Evolutionary conservation across 441 rosid genomes (phyloP), one percentile per base, ranked within the genome.

Genomic region (Populus hybrid): DNA sequence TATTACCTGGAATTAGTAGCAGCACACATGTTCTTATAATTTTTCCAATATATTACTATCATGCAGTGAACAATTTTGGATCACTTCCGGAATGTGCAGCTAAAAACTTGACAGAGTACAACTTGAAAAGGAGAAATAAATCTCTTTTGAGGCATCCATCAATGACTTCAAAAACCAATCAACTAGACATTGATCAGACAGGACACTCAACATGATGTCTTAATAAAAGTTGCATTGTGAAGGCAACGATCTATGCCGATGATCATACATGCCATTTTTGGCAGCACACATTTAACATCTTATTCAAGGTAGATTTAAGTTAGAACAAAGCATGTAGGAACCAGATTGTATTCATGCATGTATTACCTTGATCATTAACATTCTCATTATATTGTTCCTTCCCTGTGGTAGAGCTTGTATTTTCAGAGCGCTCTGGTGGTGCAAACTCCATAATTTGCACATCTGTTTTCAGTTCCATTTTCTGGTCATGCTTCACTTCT

Each of bases 281-380:
- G 57, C 57, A n/a, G 36, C 5, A 14, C 7, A 20, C 36, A 70
- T 10, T 14, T 35, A 66, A 71, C 54, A 66, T 4, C 16, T 0
- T n/a, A 79, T 26, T 61, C 30, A 63, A 2, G 34, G 67, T 21
- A 18, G 23, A 23, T 61, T 23, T 24, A 35, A 54, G 42, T 57
- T 72, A 66, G 50, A 40, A 40, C 4, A 40, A 10, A 40, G 26
- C 6, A 54, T 5, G 63, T 21, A 34, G 32, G 67, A 61, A 61
- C 10, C 35, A 57, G 26, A 77, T 73, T 28, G 28, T 70, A 67
- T 11, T 65, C 57, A 46, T 46, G 20, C 59, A 73, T 21, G 36
- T 24, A 26, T 75, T 72, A 85, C 86, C 81, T 83, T 80, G 78
- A 69, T 67, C 74, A 72, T 77, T 77, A 14, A 59, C 12, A 71